phyloP scores from a whole-genome alignment of 202 grass and related monocot species.

The Digitaria exilis region DNA sequence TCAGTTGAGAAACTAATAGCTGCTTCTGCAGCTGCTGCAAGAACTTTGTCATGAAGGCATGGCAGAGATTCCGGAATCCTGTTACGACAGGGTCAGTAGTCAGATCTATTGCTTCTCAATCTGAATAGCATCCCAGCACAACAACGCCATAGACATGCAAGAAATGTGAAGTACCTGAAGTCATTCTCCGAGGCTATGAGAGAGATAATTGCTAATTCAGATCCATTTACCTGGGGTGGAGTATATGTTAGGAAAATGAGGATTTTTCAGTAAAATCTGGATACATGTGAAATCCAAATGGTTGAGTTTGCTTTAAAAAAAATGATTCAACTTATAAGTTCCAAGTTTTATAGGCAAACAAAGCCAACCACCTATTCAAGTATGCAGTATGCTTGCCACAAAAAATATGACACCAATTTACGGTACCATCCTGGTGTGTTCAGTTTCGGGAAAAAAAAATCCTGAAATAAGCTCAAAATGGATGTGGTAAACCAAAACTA shows the following conservation, averaged over 20 bases:
- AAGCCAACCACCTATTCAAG: background rate
- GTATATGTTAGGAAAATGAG: constrained; percentile 27
- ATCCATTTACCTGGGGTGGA: constrained; percentile 68
- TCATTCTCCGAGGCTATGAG: constrained; percentile 67
- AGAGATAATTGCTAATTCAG: constrained; percentile 82
- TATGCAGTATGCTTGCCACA: constrained; percentile 23
- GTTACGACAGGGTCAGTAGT: constrained; percentile 25
- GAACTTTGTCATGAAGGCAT: constrained; percentile 92
- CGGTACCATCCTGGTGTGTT: background rate
- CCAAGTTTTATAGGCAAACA: background rate
- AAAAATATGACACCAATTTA: constrained; percentile 35
- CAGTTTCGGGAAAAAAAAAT: background rate
- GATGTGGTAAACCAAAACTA: background rate
- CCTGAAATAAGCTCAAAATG: constrained; percentile 25
- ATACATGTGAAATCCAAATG: constrained; percentile 18
- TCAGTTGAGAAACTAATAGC: constrained; percentile 62
- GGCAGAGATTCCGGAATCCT: constrained; percentile 88
- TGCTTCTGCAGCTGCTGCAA: constrained; percentile 87
- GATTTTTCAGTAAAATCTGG: background rate
- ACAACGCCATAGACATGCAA: constrained; percentile 17
- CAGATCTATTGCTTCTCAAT: background rate
- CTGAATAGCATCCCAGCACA: constrained; percentile 23
- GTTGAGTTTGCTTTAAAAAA: background rate
- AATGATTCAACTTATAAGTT: background rate
- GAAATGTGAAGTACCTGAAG: constrained; percentile 71